Conservation (phyloP, 352 stramenopile species). For the Globisporangium spiculum region DNA sequence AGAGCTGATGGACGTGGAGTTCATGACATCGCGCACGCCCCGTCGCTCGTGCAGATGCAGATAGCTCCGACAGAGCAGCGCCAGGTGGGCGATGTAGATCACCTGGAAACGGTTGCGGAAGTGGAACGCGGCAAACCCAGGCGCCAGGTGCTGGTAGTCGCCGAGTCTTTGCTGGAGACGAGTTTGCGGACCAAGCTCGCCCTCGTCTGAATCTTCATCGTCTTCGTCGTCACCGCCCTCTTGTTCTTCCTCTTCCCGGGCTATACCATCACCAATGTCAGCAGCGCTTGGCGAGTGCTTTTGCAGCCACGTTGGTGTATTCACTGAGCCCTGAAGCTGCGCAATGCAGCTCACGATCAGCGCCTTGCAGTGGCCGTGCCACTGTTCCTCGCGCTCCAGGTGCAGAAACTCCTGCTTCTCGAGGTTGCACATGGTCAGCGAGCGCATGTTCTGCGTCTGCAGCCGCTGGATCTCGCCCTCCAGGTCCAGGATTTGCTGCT, state of each 20-base stretch:
- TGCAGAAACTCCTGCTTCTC: conserved; percentile 31
- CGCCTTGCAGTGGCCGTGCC: conserved; percentile 47
- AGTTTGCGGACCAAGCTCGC: neutral
- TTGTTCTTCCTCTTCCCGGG: neutral
- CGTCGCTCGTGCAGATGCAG: conserved; percentile 41
- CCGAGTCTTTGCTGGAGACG: neutral
- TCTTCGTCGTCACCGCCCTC: neutral
- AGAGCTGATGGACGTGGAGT: conserved; percentile 18
- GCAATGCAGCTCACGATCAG: conserved; percentile 33
- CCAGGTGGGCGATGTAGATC: conserved; percentile 37
- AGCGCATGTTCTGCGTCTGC: conserved; percentile 38
- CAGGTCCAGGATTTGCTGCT: conserved; percentile 22
- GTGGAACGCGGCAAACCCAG: conserved; percentile 34
- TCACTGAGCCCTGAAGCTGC: conserved; percentile 17
- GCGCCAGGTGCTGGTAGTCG: conserved; percentile 28
- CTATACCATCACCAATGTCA: neutral
- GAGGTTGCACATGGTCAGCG: conserved; percentile 27
- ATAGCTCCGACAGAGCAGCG: conserved; percentile 41
- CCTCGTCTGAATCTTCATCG: neutral
- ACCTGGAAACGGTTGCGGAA: conserved; percentile 26
- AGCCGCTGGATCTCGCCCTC: conserved; percentile 36
- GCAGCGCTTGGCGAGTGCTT: neutral
- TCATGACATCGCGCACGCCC: conserved; percentile 33
- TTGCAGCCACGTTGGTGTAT: conserved; percentile 34
- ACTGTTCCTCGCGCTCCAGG: conserved; percentile 37